These are phyloP conservation scores for Trifolium dubium DNA, from an alignment of 306 rosid species.

Conservation along the genomic window DNA sequence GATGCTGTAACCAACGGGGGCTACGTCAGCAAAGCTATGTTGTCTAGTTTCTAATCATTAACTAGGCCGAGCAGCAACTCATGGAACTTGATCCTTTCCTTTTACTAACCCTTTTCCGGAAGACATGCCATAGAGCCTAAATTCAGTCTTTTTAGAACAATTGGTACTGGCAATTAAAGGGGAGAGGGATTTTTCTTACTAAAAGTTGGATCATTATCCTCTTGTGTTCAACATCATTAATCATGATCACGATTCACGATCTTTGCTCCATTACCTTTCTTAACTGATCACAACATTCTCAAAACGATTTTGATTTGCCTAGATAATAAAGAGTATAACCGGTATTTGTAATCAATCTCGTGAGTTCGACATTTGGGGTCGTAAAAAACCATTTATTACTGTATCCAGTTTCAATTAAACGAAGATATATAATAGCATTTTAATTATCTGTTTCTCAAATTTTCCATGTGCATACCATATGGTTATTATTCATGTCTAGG, in stretches of 20 bases:
- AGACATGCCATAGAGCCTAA: neutral
- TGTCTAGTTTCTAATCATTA: neutral
- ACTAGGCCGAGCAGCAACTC: neutral
- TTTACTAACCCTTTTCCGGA: neutral
- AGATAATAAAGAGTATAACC: neutral
- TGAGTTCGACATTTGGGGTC: neutral
- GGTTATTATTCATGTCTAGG: conserved; percentile 28
- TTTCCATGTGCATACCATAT: conserved; percentile 1
- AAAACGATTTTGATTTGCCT: neutral
- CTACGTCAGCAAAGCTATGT: neutral
- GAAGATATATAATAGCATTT: neutral
- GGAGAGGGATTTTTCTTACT: neutral
- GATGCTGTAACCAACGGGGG: neutral
- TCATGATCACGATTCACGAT: neutral
- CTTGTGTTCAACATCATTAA: neutral
- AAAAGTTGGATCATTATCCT: neutral
- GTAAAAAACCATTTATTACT: neutral
- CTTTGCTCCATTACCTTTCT: neutral
- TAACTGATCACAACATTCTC: neutral
- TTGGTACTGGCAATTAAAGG: neutral
- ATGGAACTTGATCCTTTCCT: neutral
- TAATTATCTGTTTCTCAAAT: conserved; percentile 6
- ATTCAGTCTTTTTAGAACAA: neutral
- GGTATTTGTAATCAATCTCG: neutral
- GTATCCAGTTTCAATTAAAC: conserved; percentile 19